These are phyloP conservation scores for Carex scoparia DNA, from an alignment of 176 grass and related monocot genomes.

Conservation along the genomic window DNA sequence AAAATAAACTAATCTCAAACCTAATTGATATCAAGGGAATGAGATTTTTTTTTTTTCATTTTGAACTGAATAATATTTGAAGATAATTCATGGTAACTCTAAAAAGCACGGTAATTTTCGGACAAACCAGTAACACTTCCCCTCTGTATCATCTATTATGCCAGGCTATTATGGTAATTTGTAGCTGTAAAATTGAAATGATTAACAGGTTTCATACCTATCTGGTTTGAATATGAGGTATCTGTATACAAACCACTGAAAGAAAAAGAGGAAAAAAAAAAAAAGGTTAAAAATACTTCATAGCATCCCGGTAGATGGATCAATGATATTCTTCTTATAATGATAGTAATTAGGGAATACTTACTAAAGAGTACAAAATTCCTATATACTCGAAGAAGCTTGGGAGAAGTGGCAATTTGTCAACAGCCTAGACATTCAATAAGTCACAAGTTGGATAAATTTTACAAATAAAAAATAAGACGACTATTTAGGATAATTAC, in stretches of 20 bases:
- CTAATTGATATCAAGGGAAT: neutral
- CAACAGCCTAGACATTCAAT: constrained; percentile 44
- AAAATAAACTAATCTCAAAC: neutral
- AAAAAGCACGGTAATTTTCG: neutral
- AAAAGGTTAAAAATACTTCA: neutral
- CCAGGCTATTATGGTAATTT: neutral
- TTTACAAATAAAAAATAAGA: neutral
- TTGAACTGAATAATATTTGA: neutral
- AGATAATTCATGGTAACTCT: neutral
- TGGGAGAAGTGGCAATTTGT: constrained; percentile 76
- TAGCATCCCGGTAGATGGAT: neutral
- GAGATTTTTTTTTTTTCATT: neutral
- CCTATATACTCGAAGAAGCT: constrained; percentile 61
- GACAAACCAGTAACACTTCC: neutral
- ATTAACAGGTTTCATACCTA: constrained; percentile 41
- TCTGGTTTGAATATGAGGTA: constrained; percentile 88
- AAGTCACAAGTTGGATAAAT: neutral
- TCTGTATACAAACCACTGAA: constrained; percentile 82
- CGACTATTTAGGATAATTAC: neutral
- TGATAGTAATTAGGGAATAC: constrained; percentile 6
- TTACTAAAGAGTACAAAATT: constrained; percentile 74
- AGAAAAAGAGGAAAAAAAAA: constrained; percentile 22
- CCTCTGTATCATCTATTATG: neutral
- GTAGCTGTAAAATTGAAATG: neutral
- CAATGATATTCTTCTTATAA: neutral